Base-by-base conservation (phyloP, 1,139 yeast genomes). In the Tardiomyces blankii region DNA sequence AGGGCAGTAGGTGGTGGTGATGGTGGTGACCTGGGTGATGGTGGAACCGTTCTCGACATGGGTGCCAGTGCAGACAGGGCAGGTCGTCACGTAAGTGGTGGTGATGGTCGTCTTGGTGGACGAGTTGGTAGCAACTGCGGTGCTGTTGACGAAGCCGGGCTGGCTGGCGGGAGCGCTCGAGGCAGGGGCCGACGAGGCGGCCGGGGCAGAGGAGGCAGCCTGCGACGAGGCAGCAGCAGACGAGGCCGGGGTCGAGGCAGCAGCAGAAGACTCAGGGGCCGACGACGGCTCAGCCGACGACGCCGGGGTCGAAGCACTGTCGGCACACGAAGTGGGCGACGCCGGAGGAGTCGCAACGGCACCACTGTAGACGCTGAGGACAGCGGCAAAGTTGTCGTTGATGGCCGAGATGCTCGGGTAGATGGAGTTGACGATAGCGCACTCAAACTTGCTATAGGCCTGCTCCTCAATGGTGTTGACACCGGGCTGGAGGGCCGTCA, bases 1-100 rank as follows among this genome's bases (percentile, higher is more conserved):
- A 14, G 44, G 44, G 41, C 44, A 42, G 41, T 42, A 42, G 5
- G 44, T 42, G n/a, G 41, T 42, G 18, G 44, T 42, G 41, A 28
- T 19, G 18, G 40, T 38, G n/a, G 39, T 32, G 6, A 18, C 41
- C n/a, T 18, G 21, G 23, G 41, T 39, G 30, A 19, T 9, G n/a
- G 45, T 43, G n/a, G 38, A 8, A 23, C 42, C 42, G 19, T 9
- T 12, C 30, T 38, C 25, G 18, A 42, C 45, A 14, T 30, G 13
- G 6, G 27, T 21, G 45, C 45, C 25, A 21, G 25, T 21, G 25
- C 25, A 21, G 25, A 21, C 25, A 21, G 25, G 25, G 25, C 25
- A 21, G 25, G 25, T 21, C 7, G 25, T 21, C 7, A 21, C 25
- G 25, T 21, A 21, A 7, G 25, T 21, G 25, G 25, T 21, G 25